Conservation (phyloP, 139 green algal species). For the Chlamydomonas sp. region DNA sequence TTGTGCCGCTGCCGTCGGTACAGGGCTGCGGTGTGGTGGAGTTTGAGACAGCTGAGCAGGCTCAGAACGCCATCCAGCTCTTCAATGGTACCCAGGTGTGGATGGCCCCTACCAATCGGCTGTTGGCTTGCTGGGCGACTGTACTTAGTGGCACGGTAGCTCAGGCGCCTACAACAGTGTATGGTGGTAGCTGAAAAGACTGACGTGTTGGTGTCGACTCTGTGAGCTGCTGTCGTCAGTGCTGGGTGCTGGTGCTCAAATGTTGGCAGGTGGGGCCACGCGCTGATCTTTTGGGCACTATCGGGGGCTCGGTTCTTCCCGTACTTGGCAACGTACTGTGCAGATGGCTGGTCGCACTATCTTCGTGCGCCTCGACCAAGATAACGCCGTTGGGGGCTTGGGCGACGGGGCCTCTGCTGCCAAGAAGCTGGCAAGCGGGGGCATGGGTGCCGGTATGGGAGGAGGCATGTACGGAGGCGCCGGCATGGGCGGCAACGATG, state of each 20-base stretch:
- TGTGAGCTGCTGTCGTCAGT: neutral
- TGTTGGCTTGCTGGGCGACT: too few relatives aligned
- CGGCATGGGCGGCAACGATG: conserved; percentile 30
- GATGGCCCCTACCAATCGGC: too few relatives aligned
- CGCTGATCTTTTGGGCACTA: neutral
- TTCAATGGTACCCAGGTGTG: conserved; percentile 71
- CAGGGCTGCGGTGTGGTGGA: conserved; percentile 86
- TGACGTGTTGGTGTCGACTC: neutral
- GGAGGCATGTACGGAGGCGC: conserved; percentile 8
- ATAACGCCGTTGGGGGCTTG: conserved; percentile 37
- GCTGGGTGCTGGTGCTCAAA: neutral
- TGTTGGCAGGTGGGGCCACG: too few relatives aligned
- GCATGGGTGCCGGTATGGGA: conserved; percentile 39
- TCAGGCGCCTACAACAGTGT: too few relatives aligned
- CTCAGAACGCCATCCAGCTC: conserved; percentile 69
- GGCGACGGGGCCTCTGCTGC: conserved; percentile 16
- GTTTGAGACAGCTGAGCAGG: conserved; percentile 76
- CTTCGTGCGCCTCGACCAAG: conserved; percentile 45
- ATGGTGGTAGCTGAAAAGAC: too few relatives aligned
- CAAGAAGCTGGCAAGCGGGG: conserved; percentile 34
- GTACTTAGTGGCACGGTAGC: too few relatives aligned
- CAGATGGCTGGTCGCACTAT: conserved; percentile 44
- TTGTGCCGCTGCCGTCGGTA: neutral
- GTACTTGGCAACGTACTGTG: neutral
- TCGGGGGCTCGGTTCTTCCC: neutral